Evolutionary conservation across 2,329 filamentous ascomycete species (phyloP).

Genomic region (Penicillium polonicum): DNA sequence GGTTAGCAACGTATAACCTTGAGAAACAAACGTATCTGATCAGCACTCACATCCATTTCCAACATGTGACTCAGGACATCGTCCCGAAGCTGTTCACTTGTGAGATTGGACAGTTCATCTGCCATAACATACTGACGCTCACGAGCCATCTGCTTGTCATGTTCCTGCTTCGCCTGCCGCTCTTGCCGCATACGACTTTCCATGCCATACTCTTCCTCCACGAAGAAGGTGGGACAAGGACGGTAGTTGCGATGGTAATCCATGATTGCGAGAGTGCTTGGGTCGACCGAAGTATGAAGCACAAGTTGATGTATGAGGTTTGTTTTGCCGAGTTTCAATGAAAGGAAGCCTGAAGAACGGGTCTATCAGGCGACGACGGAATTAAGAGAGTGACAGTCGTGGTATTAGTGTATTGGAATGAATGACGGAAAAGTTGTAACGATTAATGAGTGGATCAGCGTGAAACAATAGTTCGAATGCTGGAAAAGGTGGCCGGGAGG

Average conservation of each 20-base stretch:
- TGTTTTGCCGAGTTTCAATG: constrained; percentile 31
- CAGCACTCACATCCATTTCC: constrained; percentile 72
- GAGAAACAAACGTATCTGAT: neutral
- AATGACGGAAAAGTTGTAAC: constrained; percentile 59
- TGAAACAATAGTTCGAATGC: constrained; percentile 42
- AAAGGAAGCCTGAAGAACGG: constrained; percentile 45
- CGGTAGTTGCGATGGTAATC: constrained; percentile 58
- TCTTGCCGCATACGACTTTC: constrained; percentile 49
- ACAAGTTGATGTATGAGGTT: constrained; percentile 16
- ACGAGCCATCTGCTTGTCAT: constrained; percentile 73
- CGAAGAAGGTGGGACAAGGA: constrained; percentile 67
- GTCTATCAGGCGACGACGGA: constrained; percentile 43
- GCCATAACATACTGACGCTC: constrained; percentile 85
- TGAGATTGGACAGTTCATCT: constrained; percentile 80
- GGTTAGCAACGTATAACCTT: neutral
- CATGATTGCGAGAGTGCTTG: constrained; percentile 47
- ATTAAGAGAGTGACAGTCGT: constrained; percentile 54
- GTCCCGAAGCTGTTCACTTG: constrained; percentile 87
- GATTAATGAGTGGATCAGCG: constrained; percentile 49
- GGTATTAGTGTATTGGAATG: constrained; percentile 40
- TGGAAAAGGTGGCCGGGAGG: constrained; percentile 29
- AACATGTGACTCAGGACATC: constrained; percentile 94
- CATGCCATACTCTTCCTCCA: constrained; percentile 59
- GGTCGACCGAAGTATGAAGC: neutral
- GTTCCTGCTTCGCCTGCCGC: constrained; percentile 63